These are phyloP conservation scores for Tuctoria greenei DNA, from an alignment of 176 grass and related monocot genomes.

Conservation along the genomic window DNA sequence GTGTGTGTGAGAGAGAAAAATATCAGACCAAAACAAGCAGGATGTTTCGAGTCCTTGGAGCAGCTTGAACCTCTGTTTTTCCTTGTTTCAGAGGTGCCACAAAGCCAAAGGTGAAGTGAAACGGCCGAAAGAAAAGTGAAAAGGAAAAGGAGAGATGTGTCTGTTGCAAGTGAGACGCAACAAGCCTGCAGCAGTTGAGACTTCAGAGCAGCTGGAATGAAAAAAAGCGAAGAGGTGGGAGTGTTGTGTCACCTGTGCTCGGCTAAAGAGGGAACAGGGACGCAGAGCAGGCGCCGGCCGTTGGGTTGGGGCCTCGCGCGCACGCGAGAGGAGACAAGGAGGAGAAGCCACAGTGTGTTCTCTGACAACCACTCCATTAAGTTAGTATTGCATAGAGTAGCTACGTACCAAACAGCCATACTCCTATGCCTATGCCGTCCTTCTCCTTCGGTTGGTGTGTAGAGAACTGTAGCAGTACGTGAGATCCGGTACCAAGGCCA, in stretches of 20 bases:
- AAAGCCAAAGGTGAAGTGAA: conserved; percentile 31
- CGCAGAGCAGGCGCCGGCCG: conserved; percentile 1
- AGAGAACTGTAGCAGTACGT: conserved; percentile 12
- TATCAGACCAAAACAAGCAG: neutral
- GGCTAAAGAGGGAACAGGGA: conserved; percentile 29
- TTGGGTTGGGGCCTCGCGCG: neutral
- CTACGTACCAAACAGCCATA: conserved; percentile 11
- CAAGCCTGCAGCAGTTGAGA: conserved; percentile 8
- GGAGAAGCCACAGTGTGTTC: neutral
- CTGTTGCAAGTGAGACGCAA: neutral
- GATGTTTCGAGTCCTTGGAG: neutral
- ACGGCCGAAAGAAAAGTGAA: conserved; percentile 34
- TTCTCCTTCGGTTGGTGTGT: neutral
- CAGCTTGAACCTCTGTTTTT: neutral
- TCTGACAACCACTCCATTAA: neutral
- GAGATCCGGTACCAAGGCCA: neutral
- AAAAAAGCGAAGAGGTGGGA: conserved; percentile 48
- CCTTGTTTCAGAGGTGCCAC: conserved; percentile 20
- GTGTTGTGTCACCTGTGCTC: conserved; percentile 50
- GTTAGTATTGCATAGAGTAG: neutral
- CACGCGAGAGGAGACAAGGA: neutral
- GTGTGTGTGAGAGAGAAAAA: too few species aligned
- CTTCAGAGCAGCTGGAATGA: neutral
- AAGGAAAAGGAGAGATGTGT: conserved; percentile 18
- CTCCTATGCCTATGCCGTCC: neutral